Evolutionary conservation across 2,329 filamentous ascomycete genomes (phyloP).

Genomic region (Moelleriella libera): DNA sequence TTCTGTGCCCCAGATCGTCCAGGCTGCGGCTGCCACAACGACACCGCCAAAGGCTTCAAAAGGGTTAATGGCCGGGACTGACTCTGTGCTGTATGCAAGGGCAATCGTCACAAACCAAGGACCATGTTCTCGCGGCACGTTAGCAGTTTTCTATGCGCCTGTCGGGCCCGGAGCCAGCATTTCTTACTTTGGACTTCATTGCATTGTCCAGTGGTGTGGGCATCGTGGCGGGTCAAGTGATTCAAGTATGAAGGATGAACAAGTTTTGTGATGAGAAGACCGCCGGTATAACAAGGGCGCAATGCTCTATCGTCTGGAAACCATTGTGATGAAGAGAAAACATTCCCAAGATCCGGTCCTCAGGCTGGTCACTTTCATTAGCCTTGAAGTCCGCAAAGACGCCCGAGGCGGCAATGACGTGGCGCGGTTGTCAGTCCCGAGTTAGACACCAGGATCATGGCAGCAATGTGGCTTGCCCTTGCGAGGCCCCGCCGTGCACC

Average conservation of each 20-base stretch:
- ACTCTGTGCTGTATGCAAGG: too few species aligned
- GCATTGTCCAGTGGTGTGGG: conserved; percentile 55
- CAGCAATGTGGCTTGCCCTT: too few species aligned
- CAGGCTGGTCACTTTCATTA: too few species aligned
- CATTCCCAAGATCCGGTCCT: too few species aligned
- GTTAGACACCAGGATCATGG: too few species aligned
- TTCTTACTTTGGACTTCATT: conserved; percentile 51
- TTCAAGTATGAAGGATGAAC: not conserved
- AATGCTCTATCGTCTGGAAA: too few species aligned
- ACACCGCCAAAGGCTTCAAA: conserved; percentile 63
- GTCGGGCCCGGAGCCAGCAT: too few species aligned
- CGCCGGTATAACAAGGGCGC: too few species aligned
- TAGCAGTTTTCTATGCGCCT: not conserved
- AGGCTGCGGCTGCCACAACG: conserved; percentile 67
- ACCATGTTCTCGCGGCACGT: conserved; percentile 45
- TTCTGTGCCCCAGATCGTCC: conserved; percentile 74
- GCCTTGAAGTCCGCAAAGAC: too few species aligned
- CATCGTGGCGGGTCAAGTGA: conserved; percentile 30
- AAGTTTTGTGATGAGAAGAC: not conserved
- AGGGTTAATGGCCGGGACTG: too few species aligned
- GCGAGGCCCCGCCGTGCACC: too few species aligned
- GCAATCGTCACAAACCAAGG: conserved; percentile 35
- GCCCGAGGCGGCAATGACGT: not conserved
- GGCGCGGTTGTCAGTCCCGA: too few species aligned
- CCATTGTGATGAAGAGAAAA: not conserved